These are phyloP conservation scores for Clavispora santaluciae DNA, from an alignment of 805 yeast genomes.

Conservation along the genomic window DNA sequence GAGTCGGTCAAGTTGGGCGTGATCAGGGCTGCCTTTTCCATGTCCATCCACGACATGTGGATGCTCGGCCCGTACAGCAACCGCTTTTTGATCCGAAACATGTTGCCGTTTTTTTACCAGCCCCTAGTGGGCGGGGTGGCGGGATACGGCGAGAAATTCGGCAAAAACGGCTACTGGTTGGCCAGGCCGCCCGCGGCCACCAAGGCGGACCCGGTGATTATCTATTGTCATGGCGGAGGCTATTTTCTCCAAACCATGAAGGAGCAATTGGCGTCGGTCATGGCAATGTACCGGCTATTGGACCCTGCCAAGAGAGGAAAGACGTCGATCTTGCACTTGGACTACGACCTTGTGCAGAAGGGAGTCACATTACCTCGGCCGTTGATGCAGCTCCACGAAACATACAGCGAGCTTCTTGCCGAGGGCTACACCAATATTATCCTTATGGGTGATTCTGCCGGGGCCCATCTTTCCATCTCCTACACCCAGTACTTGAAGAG, in stretches of 20 bases:
- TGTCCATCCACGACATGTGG: conserved; percentile 12
- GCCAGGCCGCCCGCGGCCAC: conserved; percentile 23
- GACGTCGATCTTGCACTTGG: conserved; percentile 25
- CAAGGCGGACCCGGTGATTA: conserved; percentile 25
- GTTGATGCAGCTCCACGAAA: conserved; percentile 24
- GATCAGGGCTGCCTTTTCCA: conserved; percentile 9
- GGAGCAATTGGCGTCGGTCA: conserved; percentile 25
- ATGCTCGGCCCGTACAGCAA: conserved; percentile 12
- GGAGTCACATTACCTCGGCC: conserved; percentile 32
- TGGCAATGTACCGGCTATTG: conserved; percentile 26
- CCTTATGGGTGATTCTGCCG: conserved; percentile 41
- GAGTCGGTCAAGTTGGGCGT: conserved; percentile 12
- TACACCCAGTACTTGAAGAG: conserved; percentile 25
- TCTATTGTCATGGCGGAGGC: conserved; percentile 40
- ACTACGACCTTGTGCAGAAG: conserved; percentile 27
- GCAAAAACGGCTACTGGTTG: conserved; percentile 31
- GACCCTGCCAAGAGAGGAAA: conserved; percentile 17
- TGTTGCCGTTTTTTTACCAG: conserved; percentile 7
- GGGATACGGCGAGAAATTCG: conserved; percentile 30
- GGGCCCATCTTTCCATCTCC: conserved; percentile 33
- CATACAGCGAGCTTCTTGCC: conserved; percentile 18
- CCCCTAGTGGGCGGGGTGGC: conserved; percentile 13
- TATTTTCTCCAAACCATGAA: conserved; percentile 28
- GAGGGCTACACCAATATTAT: conserved; percentile 25
- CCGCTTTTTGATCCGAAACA: conserved; percentile 7